Percentiles rank a stretch among this genome's conserved stretches.
Evolutionary conservation across 345 rosid genomes (phyloP).

Genomic region (Nephelium lappaceum): DNA sequence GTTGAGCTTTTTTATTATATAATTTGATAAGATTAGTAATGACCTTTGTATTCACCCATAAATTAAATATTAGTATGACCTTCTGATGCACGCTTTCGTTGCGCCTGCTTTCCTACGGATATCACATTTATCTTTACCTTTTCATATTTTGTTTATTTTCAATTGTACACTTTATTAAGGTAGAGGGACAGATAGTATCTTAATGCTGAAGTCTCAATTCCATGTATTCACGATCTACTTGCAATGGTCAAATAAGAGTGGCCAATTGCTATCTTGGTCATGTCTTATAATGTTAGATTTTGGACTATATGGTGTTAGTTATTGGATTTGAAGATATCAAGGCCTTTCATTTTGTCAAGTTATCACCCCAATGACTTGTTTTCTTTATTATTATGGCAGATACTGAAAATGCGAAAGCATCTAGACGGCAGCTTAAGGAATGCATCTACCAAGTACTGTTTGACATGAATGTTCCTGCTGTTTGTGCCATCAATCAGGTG

Average conservation of each 20-base stretch:
- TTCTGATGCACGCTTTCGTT: neutral
- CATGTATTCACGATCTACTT: neutral
- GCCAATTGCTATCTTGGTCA: neutral
- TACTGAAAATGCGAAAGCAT: slow-evolving; percentile 90
- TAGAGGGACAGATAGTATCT: neutral
- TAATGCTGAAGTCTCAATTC: slow-evolving; percentile 6
- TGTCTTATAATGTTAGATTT: slow-evolving; percentile 1
- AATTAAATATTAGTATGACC: neutral
- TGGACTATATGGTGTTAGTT: neutral
- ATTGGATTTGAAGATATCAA: neutral
- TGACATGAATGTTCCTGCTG: slow-evolving; percentile 91
- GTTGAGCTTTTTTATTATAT: neutral
- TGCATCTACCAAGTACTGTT: slow-evolving; percentile 71
- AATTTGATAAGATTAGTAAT: slow-evolving; percentile 8
- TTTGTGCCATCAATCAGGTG: slow-evolving; percentile 91
- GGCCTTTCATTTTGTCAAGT: neutral
- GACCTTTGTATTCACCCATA: neutral
- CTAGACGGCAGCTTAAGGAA: slow-evolving; percentile 86
- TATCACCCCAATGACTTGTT: neutral
- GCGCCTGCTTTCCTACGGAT: slow-evolving; percentile 13
- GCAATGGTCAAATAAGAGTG: neutral
- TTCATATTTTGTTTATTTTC: neutral
- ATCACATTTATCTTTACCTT: slow-evolving; percentile 1
- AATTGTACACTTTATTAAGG: neutral
- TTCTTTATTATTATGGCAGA: slow-evolving; percentile 45